Base-by-base conservation (phyloP, 163 green algal genomes). In the Picocystis sp. region DNA sequence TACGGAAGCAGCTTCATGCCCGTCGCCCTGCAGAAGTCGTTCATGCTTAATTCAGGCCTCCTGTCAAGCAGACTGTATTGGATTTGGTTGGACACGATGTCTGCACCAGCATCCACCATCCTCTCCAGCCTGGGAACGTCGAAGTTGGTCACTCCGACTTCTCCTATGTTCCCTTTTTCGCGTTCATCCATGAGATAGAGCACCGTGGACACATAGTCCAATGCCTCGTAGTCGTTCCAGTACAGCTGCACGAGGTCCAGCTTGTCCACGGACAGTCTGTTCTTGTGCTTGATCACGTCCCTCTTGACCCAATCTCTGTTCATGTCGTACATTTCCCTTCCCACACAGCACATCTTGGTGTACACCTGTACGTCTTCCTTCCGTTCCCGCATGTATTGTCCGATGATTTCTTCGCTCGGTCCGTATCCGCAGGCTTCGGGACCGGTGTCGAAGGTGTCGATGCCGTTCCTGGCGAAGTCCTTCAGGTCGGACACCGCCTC, bases 31-130 rank as follows among this genome's bases (percentile, higher is more conserved):
- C 78, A 90, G 59, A 74, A 87, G 2, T 58, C 47, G 1, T 58
- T 60, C 76, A 88, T 87, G 53, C 56, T 66, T 57, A 81, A 78
- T 35, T 80, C 72, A 1, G 75, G 72, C 8, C 82, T 64, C 29
- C 71, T 62, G 66, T 93, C 82, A 21, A 93, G 63, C 60, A 93
- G 67, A 22, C 69, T 83, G 58, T 86, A 92, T 45, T 93, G 82
- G 44, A 91, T 71, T 71, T 89, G 78, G 58, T 65, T 65, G 15
- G 55, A 55, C 22, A 42, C 43, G 25, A 66, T 66, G 14, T 54
- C 43, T 22, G 48, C 21, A 0, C 81, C 81, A 1, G 62, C 76
- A 11, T 81, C 61, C 13, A 79, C n/a, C 55, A 93, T 84, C 51
- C 78, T 61, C 41, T 74, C 29, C 47, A 90, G 53, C 5, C 74